Evolutionary conservation across 1,284 basidiomycete genomes (phyloP), one percentile per base, ranked within the genome.

Genomic region (Ganoderma lucidum): DNA sequence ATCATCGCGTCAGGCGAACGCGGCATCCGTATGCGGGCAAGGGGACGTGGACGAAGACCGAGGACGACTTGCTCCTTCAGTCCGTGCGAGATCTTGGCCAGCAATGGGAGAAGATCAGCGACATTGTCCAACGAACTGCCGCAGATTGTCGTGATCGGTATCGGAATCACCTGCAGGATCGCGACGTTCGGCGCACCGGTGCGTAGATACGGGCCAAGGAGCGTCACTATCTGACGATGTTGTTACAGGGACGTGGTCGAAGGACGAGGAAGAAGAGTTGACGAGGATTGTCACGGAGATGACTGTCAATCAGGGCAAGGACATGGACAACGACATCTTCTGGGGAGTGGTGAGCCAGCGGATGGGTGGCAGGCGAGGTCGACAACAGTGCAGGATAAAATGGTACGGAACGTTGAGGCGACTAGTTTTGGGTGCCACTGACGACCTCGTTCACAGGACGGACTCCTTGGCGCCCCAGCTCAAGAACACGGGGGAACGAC

Each of bases 331-430:
- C 67, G 93, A 95, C 73, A 88, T 95, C 37, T 93, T 94, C 79
- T 95, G 94, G 94, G 87, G 89, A 15, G 84, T 85, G 66, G 91
- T 96, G 55, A 91, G 90, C 71, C 85, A 89, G 61, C 84, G 85
- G 63, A 95, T 96, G 93, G 91, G 89, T 53, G 88, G 89, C 30
- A 88, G 80, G 65, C 86, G 94, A 62, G 90, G 89, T 41, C 84
- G 93, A 73, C 90, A 93, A 73, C 94, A 96, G 78, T 95, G 93
- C 81, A 84, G 94, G 64, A 93, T 92, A 59, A 96, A 96, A 86
- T 96, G 93, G 93, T 92, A 64, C 45, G 30, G 6, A 66, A 30
- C n/a, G 10, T 9, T 28, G 28, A 39, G 19, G 37, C 32, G 32
- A 14, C 37, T 42, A 6, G 55, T 64, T 56, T 42, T 12, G 17